Percentiles rank a stretch among this genome's conserved stretches.
These are phyloP conservation scores for Rhizophlyctis rosea DNA, from an alignment of 192 early-diverging fungal species.

Conservation along the genomic window DNA sequence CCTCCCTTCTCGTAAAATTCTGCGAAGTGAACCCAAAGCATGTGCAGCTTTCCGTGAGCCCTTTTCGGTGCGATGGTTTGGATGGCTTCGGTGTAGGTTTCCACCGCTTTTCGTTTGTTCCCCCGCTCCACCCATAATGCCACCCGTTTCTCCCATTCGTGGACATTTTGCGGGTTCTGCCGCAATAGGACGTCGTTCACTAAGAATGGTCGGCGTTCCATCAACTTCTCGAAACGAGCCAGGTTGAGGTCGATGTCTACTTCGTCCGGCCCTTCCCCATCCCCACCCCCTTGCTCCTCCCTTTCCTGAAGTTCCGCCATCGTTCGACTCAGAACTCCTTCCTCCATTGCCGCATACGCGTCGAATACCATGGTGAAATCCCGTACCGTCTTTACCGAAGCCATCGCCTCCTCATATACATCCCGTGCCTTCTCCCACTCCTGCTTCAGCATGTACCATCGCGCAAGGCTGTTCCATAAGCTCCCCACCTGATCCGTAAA, in stretches of 20 bases:
- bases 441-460: constrained; percentile 70
- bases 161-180: constrained; percentile 86
- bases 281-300: constrained; percentile 28
- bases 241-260: constrained; percentile 79
- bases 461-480: constrained; percentile 82
- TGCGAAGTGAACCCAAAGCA: constrained; percentile 85
- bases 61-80: constrained; percentile 73
- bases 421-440: constrained; percentile 87
- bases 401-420: constrained; percentile 90
- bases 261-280: constrained; percentile 46
- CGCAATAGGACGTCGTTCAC: constrained; percentile 90
- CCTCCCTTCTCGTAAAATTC: constrained; percentile 64
- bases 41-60: constrained; percentile 70
- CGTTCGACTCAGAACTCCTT: constrained; percentile 66
- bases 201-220: constrained; percentile 88
- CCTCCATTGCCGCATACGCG: constrained; percentile 90
- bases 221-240: constrained; percentile 82
- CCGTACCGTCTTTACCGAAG: constrained; percentile 71
- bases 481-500: constrained; percentile 85
- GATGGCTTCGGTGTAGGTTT: constrained; percentile 73
- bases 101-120: constrained; percentile 51
- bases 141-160: constrained; percentile 88
- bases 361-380: constrained; percentile 98
- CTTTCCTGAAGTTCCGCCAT: constrained; percentile 66
- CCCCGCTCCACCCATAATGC: constrained; percentile 59